Percentiles rank a stretch among this genome's conserved stretches.
These are phyloP conservation scores for Suhomyces sp. DNA, from an alignment of 805 yeast genomes.

Conservation along the genomic window DNA sequence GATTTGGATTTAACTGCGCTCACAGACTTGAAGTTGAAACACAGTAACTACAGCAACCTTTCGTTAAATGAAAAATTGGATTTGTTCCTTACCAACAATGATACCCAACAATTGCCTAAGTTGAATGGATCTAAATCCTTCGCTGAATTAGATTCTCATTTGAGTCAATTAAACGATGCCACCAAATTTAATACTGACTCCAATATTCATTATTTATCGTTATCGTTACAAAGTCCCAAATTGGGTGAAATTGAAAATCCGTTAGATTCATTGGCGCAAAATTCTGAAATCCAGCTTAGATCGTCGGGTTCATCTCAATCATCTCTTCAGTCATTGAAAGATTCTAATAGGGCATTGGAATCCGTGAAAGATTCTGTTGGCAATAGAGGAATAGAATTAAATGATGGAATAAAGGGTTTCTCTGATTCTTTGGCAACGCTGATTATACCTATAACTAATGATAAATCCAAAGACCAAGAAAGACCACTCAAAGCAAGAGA, in stretches of 20 bases:
- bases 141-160: slow-evolving; percentile 37
- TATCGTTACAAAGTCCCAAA: slow-evolving; percentile 23
- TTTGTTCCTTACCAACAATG: slow-evolving; percentile 31
- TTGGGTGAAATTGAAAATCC: slow-evolving; percentile 28
- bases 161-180: slow-evolving; percentile 28
- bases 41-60: slow-evolving; percentile 26
- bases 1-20: slow-evolving; percentile 16
- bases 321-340: slow-evolving; percentile 35
- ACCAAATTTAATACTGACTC: slow-evolving; percentile 25
- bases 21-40: slow-evolving; percentile 22
- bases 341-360: slow-evolving; percentile 27
- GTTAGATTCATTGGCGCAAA: slow-evolving; percentile 27
- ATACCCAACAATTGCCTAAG: slow-evolving; percentile 5
- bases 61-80: slow-evolving; percentile 47
- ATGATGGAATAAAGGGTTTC: slow-evolving; percentile 45
- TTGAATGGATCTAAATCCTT: slow-evolving; percentile 14
- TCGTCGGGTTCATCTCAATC: slow-evolving; percentile 42
- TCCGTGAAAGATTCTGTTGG: slow-evolving; percentile 17
- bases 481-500: slow-evolving; percentile 11
- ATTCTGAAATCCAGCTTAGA: slow-evolving; percentile 24
- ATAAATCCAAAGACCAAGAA: not conserved
- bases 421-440: slow-evolving; percentile 36
- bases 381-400: slow-evolving; percentile 25
- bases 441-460: slow-evolving; percentile 24
- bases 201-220: slow-evolving; percentile 37